Evolutionary conservation across 1,284 basidiomycete species (phyloP).

Genomic region (Sutorius eximius): DNA sequence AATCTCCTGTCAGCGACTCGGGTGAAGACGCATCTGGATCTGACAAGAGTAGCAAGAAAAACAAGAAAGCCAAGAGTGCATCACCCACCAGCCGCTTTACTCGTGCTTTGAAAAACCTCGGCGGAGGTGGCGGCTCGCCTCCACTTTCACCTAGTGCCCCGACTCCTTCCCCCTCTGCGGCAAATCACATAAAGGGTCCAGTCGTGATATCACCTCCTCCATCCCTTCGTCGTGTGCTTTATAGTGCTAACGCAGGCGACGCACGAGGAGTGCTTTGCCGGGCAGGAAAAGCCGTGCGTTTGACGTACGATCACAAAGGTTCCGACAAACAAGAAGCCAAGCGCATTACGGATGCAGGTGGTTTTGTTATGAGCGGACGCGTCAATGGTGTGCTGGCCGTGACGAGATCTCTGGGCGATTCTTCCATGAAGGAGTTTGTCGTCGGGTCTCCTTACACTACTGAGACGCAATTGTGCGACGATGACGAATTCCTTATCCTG

Average conservation of each 20-base stretch:
- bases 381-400: constrained; percentile 98
- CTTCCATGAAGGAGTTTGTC: constrained; percentile 99
- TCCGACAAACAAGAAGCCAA: constrained; percentile 96
- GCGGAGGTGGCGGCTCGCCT: constrained; percentile 47
- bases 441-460: constrained; percentile 98
- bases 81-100: constrained; percentile 51
- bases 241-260: constrained; percentile 96
- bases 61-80: constrained; percentile 44
- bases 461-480: constrained; percentile 86
- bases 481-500: constrained; percentile 94
- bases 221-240: constrained; percentile 73
- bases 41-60: constrained; percentile 33
- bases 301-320: constrained; percentile 99
- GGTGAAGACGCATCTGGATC: constrained; percentile 37
- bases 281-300: constrained; percentile 83
- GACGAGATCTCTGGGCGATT: constrained; percentile 93
- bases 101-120: constrained; percentile 56
- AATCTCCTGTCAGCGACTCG: constrained; percentile 33
- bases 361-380: constrained; percentile 97
- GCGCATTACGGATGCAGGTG: constrained; percentile 95
- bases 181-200: constrained; percentile 28
- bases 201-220: constrained; percentile 48
- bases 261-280: constrained; percentile 89
- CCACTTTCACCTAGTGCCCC: constrained; percentile 26
- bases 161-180: constrained; percentile 17